A percentile compares a stretch with the other conserved stretches of the same genome.
phyloP scores from a whole-genome alignment of 192 early-diverging fungal species.

The Entomortierella parvispora region DNA sequence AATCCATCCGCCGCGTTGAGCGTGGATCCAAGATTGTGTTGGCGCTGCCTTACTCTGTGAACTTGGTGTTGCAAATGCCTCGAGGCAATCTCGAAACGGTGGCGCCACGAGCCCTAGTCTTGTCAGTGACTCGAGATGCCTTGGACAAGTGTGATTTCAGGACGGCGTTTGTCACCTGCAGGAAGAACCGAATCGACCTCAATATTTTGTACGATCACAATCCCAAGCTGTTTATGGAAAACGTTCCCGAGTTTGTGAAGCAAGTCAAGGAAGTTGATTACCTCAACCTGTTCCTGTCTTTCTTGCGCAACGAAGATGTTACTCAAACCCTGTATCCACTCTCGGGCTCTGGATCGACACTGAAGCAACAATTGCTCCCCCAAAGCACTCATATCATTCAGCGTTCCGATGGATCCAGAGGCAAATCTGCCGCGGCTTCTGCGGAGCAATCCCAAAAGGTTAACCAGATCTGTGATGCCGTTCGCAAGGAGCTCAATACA shows the following conservation, averaged over 20 bases:
- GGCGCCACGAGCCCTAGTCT: slow-evolving; percentile 87
- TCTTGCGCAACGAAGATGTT: slow-evolving; percentile 85
- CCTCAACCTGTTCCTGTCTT: slow-evolving; percentile 91
- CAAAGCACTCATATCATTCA: neutral
- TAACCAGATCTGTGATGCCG: slow-evolving; percentile 74
- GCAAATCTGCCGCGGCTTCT: slow-evolving; percentile 2
- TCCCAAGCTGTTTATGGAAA: slow-evolving; percentile 71
- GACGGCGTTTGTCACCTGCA: slow-evolving; percentile 83
- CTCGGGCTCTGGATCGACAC: slow-evolving; percentile 16
- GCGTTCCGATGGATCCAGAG: slow-evolving; percentile 12
- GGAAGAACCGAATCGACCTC: slow-evolving; percentile 93
- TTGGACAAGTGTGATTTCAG: slow-evolving; percentile 77
- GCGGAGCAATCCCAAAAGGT: slow-evolving; percentile 68
- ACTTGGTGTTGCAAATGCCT: slow-evolving; percentile 92
- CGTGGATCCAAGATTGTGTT: slow-evolving; percentile 89
- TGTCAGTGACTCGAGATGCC: slow-evolving; percentile 72
- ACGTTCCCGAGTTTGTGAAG: slow-evolving; percentile 76
- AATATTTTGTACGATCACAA: slow-evolving; percentile 90
- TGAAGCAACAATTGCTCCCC: slow-evolving; percentile 11
- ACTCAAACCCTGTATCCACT: slow-evolving; percentile 81
- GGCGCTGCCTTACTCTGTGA: slow-evolving; percentile 74
- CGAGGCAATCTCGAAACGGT: slow-evolving; percentile 97
- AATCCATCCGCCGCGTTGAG: slow-evolving; percentile 84
- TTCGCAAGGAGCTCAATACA: slow-evolving; percentile 69
- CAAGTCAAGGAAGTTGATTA: slow-evolving; percentile 85